phyloP scores from a whole-genome alignment of 2,329 filamentous ascomycete species.

The Nectriaceae sp. region DNA sequence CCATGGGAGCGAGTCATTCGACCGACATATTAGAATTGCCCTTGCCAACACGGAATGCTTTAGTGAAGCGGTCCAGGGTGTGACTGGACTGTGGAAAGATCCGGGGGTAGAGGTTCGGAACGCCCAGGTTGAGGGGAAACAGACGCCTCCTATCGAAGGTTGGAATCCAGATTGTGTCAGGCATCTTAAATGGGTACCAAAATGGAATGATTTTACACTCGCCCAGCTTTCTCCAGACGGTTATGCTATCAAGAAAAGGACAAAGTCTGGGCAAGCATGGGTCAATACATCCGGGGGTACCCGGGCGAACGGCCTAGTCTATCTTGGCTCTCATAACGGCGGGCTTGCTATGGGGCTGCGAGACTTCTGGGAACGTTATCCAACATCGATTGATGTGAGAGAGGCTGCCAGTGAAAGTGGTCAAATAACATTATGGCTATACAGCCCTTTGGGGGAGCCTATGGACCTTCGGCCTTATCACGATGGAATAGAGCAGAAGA shows the following conservation, averaged over 20 bases:
- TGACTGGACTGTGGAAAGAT: slow-evolving; percentile 59
- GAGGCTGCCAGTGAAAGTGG: slow-evolving; percentile 52
- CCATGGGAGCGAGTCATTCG: slow-evolving; percentile 51
- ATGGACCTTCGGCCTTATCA: slow-evolving; percentile 60
- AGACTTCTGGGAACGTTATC: slow-evolving; percentile 66
- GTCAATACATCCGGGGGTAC: slow-evolving; percentile 59
- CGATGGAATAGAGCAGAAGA: slow-evolving; percentile 56
- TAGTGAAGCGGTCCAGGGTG: slow-evolving; percentile 58
- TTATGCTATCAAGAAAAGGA: slow-evolving; percentile 62
- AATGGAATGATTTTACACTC: slow-evolving; percentile 60
- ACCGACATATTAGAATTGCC: slow-evolving; percentile 60
- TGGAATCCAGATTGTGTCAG: slow-evolving; percentile 50
- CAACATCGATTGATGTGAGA: slow-evolving; percentile 57
- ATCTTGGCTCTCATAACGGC: slow-evolving; percentile 59
- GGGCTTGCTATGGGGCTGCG: slow-evolving; percentile 59
- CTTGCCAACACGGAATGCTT: slow-evolving; percentile 57
- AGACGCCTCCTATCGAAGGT: slow-evolving; percentile 43
- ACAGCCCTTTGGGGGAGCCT: slow-evolving; percentile 56
- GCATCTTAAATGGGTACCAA: slow-evolving; percentile 56
- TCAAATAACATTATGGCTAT: slow-evolving; percentile 60
- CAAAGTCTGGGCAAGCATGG: slow-evolving; percentile 58
- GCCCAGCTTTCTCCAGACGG: slow-evolving; percentile 61
- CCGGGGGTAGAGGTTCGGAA: slow-evolving; percentile 50
- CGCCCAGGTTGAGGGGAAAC: slow-evolving; percentile 51
- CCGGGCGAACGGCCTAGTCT: slow-evolving; percentile 57